Conservation (phyloP, 164 flowering plant genomes). For the Dillenia suffruticosa region DNA sequence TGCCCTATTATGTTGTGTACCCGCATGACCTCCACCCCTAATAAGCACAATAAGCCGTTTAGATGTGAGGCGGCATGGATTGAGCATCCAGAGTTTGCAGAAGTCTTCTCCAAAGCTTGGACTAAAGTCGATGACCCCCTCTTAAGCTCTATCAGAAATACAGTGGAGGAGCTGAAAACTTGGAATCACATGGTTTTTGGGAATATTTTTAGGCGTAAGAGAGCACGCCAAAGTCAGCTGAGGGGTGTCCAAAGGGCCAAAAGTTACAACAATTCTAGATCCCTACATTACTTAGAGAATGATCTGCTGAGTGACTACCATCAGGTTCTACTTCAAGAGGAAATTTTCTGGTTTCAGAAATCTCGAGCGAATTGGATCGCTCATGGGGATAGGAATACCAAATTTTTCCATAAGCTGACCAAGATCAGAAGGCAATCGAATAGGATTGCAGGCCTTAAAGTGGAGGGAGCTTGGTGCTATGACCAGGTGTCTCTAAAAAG, state of each 20-base stretch:
- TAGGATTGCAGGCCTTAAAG: neutral
- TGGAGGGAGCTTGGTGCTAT: neutral
- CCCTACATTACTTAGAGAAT: neutral
- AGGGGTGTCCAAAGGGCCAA: neutral
- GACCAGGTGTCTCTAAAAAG: neutral
- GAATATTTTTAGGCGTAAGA: neutral
- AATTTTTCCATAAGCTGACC: neutral
- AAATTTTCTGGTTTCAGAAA: neutral
- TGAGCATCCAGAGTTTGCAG: too few species aligned
- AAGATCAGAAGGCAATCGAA: neutral
- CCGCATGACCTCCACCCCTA: too few species aligned
- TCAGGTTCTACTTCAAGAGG: neutral
- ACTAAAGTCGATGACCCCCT: neutral
- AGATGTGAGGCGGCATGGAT: too few species aligned
- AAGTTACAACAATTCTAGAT: neutral
- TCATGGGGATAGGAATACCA: neutral
- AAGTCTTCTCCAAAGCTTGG: too few species aligned
- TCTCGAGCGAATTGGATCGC: neutral
- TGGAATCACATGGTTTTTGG: neutral
- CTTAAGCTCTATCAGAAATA: neutral
- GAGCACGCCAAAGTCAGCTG: neutral
- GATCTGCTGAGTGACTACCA: neutral
- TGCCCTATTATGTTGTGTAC: too few species aligned
- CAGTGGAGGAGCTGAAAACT: neutral
- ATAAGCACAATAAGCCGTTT: too few species aligned